Conservation (phyloP, 1,284 basidiomycete genomes). For the Trichosporon ovoides region DNA sequence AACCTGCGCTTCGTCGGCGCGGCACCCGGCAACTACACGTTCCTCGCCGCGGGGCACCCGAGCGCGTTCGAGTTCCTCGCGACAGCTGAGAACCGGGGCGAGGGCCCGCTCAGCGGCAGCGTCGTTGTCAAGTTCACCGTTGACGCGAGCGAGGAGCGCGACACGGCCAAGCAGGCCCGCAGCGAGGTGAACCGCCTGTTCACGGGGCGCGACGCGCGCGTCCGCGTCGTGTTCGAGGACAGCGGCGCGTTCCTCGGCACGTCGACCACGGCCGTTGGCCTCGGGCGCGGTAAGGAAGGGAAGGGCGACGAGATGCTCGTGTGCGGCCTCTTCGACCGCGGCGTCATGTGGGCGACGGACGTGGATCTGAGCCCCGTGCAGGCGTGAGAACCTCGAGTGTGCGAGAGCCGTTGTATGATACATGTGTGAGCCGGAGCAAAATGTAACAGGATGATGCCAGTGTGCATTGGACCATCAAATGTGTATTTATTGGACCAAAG, state of each 20-base stretch:
- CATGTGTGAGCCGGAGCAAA: too few species aligned
- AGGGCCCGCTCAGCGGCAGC: background rate
- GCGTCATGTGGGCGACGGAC: background rate
- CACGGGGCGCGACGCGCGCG: constrained; percentile 5
- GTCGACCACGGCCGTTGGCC: constrained; percentile 1
- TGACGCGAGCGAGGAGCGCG: background rate
- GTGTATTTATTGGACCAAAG: too few species aligned
- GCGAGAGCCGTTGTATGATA: too few species aligned
- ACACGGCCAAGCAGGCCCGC: background rate
- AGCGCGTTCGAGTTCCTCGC: background rate
- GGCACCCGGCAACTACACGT: background rate
- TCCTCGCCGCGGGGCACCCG: constrained; percentile 14
- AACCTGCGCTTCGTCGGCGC: constrained; percentile 9
- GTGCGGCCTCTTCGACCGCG: background rate
- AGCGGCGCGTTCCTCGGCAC: constrained; percentile 3
- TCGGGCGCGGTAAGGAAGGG: background rate
- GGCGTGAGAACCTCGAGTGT: background rate
- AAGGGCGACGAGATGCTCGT: background rate
- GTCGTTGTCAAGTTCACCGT: constrained; percentile 8
- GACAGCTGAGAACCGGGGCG: background rate
- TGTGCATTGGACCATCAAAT: too few species aligned
- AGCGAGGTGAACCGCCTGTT: constrained; percentile 7
- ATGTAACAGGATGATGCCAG: too few species aligned
- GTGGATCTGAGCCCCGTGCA: background rate
- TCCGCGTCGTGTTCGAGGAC: constrained; percentile 10